A percentile compares a stretch with the other conserved stretches of the same genome.
Conservation (phyloP, 2,329 filamentous ascomycete species). For the Scopulariopsis brevicaulis region DNA sequence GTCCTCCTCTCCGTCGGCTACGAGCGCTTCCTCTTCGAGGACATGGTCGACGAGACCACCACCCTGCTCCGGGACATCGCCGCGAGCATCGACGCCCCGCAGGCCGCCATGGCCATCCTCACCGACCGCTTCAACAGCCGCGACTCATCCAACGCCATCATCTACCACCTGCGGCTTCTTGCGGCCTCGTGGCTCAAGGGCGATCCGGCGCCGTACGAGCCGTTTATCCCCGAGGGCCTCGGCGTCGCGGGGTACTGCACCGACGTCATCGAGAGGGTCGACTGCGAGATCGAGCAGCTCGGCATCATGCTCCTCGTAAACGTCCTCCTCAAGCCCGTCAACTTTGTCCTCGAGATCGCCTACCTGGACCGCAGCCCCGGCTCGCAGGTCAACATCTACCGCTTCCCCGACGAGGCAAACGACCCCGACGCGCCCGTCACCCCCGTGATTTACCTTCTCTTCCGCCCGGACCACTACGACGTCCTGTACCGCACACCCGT, state of each 20-base stretch:
- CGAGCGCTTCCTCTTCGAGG: conserved; percentile 59
- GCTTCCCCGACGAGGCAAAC: conserved; percentile 45
- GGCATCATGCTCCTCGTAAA: conserved; percentile 68
- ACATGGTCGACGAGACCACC: conserved; percentile 70
- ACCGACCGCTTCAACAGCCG: conserved; percentile 64
- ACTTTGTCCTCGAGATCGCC: conserved; percentile 73
- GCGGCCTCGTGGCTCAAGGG: conserved; percentile 78
- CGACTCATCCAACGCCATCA: conserved; percentile 57
- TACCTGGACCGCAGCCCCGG: conserved; percentile 84
- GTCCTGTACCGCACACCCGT: conserved; percentile 62
- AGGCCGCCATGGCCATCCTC: conserved; percentile 41
- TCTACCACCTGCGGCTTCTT: conserved; percentile 76
- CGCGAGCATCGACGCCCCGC: conserved; percentile 40
- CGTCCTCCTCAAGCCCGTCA: conserved; percentile 66
- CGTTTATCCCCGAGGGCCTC: conserved; percentile 53
- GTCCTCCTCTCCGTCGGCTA: conserved; percentile 59
- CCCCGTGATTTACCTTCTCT: conserved; percentile 47
- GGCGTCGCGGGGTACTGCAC: conserved; percentile 58
- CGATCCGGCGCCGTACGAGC: conserved; percentile 55
- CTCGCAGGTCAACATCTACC: conserved; percentile 60
- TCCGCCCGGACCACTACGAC: conserved; percentile 80
- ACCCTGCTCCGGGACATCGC: conserved; percentile 55
- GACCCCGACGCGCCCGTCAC: conserved; percentile 30
- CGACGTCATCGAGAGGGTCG: conserved; percentile 59
- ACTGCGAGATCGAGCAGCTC: conserved; percentile 84